Evolutionary conservation across 2,329 filamentous ascomycete genomes (phyloP).

Genomic region (Alternaria sp.): DNA sequence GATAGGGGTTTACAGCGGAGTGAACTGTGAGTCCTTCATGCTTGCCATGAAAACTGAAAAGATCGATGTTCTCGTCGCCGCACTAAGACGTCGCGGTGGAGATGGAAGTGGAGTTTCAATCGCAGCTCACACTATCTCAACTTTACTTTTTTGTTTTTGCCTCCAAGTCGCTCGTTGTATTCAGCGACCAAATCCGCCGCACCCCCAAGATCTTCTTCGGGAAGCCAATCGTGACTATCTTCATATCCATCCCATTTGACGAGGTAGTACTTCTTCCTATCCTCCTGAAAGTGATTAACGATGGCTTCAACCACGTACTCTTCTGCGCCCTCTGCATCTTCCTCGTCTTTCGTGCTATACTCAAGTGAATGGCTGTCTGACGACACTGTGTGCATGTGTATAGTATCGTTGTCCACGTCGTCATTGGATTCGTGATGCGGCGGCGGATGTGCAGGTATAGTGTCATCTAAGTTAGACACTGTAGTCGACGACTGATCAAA

Average conservation of each 20-base stretch:
- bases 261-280: slow-evolving; percentile 36
- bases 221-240: slow-evolving; percentile 44
- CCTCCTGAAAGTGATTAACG: slow-evolving; percentile 33
- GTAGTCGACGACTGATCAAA: not conserved
- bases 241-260: slow-evolving; percentile 49
- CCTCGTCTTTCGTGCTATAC: not conserved
- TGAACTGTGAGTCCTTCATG: not conserved
- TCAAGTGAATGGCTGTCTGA: not conserved
- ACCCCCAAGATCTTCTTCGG: slow-evolving; percentile 37
- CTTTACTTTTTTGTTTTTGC: slow-evolving; percentile 15
- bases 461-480: slow-evolving; percentile 6
- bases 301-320: slow-evolving; percentile 45
- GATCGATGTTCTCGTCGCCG: not conserved
- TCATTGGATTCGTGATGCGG: not conserved
- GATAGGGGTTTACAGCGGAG: not conserved
- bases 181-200: slow-evolving; percentile 37
- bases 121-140: not conserved
- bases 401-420: not conserved
- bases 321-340: slow-evolving; percentile 23
- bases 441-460: slow-evolving; percentile 8
- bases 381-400: not conserved
- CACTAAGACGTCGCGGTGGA: not conserved
- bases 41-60: not conserved
- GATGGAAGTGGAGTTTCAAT: not conserved
- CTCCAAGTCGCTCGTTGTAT: slow-evolving; percentile 30